Evolutionary conservation across 1,284 basidiomycete genomes (phyloP).

Genomic region (Puccinia brachypodii): DNA sequence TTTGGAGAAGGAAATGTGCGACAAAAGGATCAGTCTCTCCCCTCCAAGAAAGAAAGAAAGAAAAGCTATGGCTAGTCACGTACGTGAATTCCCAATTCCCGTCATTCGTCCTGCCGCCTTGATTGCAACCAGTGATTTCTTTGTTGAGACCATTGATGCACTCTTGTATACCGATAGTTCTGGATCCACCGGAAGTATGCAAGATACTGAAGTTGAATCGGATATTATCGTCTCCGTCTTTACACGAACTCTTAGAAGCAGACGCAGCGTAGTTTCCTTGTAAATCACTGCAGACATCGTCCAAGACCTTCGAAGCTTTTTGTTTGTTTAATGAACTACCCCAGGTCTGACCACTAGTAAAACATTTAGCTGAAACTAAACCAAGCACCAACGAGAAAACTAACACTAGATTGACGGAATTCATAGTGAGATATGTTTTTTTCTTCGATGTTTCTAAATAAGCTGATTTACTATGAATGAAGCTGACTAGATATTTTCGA

Average conservation of each 20-base stretch:
- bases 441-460: too few species aligned
- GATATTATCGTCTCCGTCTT: not conserved
- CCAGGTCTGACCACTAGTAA: not conserved
- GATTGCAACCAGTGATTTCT: not conserved
- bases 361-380: not conserved
- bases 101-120: not conserved
- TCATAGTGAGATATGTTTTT: too few species aligned
- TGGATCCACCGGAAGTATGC: not conserved
- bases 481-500: too few species aligned
- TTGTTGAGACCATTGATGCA: constrained; percentile 12
- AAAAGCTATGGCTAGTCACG: too few species aligned
- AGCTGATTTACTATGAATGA: too few species aligned
- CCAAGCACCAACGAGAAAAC: not conserved
- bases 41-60: too few species aligned
- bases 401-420: not conserved
- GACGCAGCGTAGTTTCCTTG: not conserved
- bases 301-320: not conserved
- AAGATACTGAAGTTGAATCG: not conserved
- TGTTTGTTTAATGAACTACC: not conserved
- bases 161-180: not conserved
- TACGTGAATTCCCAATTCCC: constrained; percentile 8
- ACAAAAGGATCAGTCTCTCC: too few species aligned
- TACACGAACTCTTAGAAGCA: not conserved
- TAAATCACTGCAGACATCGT: not conserved
- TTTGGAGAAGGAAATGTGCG: too few species aligned